A percentile compares a stretch with the other conserved stretches of the same genome.
These are phyloP conservation scores for Suillus alpinus DNA, from an alignment of 768 basidiomycete genomes.

Conservation along the genomic window DNA sequence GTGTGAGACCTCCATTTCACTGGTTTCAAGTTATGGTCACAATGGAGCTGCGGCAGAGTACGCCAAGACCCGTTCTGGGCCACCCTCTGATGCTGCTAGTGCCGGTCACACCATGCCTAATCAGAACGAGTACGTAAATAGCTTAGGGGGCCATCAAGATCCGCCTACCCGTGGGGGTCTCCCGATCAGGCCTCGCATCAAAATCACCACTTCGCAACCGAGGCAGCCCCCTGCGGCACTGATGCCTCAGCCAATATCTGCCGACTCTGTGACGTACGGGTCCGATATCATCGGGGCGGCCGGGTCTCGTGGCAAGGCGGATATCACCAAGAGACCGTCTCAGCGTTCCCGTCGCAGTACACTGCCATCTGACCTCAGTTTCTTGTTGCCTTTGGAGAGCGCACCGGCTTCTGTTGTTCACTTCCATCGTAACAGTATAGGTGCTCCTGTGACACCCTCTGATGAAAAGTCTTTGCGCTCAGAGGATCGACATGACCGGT, in stretches of 20 bases:
- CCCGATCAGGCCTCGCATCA: conserved; percentile 5
- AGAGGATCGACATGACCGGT: background rate
- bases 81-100: background rate
- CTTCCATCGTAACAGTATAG: background rate
- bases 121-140: conserved; percentile 19
- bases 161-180: background rate
- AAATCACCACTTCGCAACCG: conserved; percentile 9
- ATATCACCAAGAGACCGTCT: background rate
- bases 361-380: conserved; percentile 2
- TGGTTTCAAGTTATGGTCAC: background rate
- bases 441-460: background rate
- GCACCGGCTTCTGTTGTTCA: background rate
- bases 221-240: background rate
- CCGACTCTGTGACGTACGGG: conserved; percentile 18
- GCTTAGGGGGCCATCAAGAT: conserved; percentile 13
- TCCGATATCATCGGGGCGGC: conserved; percentile 29
- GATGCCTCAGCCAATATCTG: background rate
- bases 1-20: background rate
- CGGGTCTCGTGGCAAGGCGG: background rate
- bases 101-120: conserved; percentile 19
- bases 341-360: background rate
- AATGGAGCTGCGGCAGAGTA: background rate
- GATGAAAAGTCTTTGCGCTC: background rate
- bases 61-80: background rate
- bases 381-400: conserved; percentile 6